Conservation (phyloP, 2,329 filamentous ascomycete genomes). For the Purpureocillium takamizusanense region DNA sequence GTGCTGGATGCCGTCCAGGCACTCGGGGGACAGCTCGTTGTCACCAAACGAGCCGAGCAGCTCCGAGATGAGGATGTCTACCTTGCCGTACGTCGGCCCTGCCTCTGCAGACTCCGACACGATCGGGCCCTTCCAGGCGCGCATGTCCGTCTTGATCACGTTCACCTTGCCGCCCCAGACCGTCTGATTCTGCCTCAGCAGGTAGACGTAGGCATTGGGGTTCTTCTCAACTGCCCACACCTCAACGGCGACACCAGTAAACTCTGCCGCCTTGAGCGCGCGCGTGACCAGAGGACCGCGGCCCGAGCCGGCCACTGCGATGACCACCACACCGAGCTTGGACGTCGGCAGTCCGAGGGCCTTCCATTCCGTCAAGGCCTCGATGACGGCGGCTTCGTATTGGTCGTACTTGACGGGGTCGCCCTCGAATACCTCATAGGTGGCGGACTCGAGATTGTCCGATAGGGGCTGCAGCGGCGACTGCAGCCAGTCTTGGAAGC, state of each 20-base stretch:
- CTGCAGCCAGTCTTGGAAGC: constrained; percentile 88
- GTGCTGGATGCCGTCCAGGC: constrained; percentile 88
- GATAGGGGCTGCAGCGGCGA: constrained; percentile 89
- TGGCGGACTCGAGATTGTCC: constrained; percentile 93
- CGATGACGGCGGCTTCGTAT: constrained; percentile 78
- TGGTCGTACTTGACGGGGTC: constrained; percentile 97
- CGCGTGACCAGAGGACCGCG: constrained; percentile 87
- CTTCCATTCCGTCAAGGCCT: constrained; percentile 75
- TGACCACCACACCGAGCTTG: constrained; percentile 61
- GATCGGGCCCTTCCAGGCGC: constrained; percentile 81
- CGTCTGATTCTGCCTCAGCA: constrained; percentile 75
- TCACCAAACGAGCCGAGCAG: constrained; percentile 92
- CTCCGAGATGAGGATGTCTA: constrained; percentile 92
- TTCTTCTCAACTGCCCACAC: constrained; percentile 97
- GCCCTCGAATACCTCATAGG: constrained; percentile 97
- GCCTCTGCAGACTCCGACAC: constrained; percentile 31
- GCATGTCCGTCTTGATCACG: constrained; percentile 94
- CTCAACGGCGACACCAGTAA: constrained; percentile 68
- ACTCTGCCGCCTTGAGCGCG: constrained; percentile 69
- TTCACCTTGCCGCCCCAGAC: constrained; percentile 76
- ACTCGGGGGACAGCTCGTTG: constrained; percentile 95
- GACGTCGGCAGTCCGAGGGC: constrained; percentile 63
- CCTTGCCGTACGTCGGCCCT: constrained; percentile 48
- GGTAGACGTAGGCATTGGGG: constrained; percentile 89
- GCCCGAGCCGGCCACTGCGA: constrained; percentile 89